A percentile compares a stretch with the other conserved stretches of the same genome.
These are phyloP conservation scores for Yarrowia osloensis DNA, from an alignment of 805 yeast species.

Conservation along the genomic window DNA sequence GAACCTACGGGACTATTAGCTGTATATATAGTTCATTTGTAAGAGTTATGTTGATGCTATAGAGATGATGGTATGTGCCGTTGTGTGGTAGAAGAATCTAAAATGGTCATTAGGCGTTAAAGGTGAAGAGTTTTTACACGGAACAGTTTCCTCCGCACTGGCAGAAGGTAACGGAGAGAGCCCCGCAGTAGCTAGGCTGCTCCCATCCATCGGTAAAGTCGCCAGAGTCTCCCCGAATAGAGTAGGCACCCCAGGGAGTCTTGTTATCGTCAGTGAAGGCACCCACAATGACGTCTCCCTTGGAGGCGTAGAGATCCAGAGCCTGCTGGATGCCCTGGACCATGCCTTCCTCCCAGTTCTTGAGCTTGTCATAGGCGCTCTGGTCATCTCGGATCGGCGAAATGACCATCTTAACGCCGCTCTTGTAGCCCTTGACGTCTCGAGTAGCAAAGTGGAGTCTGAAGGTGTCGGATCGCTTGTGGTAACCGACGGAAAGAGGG, in stretches of 20 bases:
- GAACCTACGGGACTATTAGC: background rate
- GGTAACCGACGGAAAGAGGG: slow-evolving; percentile 18
- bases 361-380: background rate
- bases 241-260: slow-evolving; percentile 19
- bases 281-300: slow-evolving; percentile 19
- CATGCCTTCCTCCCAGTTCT: slow-evolving; percentile 9
- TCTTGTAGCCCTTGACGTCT: slow-evolving; percentile 7
- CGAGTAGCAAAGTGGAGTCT: slow-evolving; percentile 3
- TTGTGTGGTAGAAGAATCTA: background rate
- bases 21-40: background rate
- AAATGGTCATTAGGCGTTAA: background rate
- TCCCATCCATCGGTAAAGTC: slow-evolving; percentile 17
- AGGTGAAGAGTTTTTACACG: background rate
- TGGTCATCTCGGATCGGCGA: slow-evolving; percentile 1
- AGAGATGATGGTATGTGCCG: background rate
- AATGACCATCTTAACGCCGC: slow-evolving; percentile 13
- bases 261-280: slow-evolving; percentile 7
- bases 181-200: slow-evolving; percentile 15
- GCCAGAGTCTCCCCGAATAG: slow-evolving; percentile 1
- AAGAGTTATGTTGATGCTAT: background rate
- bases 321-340: slow-evolving; percentile 11
- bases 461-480: slow-evolving; percentile 15
- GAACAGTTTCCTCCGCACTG: slow-evolving; percentile 19
- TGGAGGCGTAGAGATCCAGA: slow-evolving; percentile 10
- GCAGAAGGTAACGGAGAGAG: slow-evolving; percentile 1